Conservation (phyloP, 345 rosid species). For the Pugionium dolabratum region DNA sequence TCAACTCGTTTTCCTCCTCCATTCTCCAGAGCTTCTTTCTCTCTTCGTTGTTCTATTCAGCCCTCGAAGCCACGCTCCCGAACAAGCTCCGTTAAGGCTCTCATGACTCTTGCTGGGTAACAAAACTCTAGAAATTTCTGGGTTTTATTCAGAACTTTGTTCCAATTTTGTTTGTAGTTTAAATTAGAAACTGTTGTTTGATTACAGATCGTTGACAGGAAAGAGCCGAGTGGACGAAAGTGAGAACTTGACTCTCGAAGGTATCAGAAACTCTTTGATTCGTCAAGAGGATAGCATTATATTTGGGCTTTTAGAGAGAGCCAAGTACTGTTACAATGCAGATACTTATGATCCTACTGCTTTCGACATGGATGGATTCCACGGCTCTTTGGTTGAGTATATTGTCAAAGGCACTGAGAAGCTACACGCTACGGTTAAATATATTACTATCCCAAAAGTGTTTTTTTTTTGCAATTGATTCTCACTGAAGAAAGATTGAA, state of each 20-base stretch:
- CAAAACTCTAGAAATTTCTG: background rate
- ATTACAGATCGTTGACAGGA: conserved; percentile 47
- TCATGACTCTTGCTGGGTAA: conserved; percentile 54
- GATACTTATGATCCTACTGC: conserved; percentile 83
- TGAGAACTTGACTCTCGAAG: conserved; percentile 70
- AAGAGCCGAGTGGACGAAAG: conserved; percentile 71
- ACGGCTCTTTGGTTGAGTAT: conserved; percentile 82
- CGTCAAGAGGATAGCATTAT: conserved; percentile 95
- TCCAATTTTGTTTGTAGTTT: background rate
- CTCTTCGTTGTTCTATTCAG: conserved; percentile 36
- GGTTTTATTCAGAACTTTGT: background rate
- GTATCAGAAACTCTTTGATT: conserved; percentile 71
- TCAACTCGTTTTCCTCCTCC: conserved; percentile 28
- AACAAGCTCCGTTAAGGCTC: conserved; percentile 42
- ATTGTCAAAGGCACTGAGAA: conserved; percentile 80
- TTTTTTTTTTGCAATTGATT: background rate
- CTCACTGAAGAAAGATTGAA: background rate
- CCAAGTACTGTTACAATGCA: conserved; percentile 78
- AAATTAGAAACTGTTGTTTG: conserved; percentile 24
- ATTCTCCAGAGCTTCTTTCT: conserved; percentile 15
- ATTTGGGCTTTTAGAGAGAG: conserved; percentile 75
- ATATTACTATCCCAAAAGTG: background rate
- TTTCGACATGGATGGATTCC: conserved; percentile 69
- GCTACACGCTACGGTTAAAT: conserved; percentile 77
- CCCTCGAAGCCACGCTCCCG: conserved; percentile 44